Conservation (phyloP, 2,329 filamentous ascomycete species). For the Waltergamsia citrina region DNA sequence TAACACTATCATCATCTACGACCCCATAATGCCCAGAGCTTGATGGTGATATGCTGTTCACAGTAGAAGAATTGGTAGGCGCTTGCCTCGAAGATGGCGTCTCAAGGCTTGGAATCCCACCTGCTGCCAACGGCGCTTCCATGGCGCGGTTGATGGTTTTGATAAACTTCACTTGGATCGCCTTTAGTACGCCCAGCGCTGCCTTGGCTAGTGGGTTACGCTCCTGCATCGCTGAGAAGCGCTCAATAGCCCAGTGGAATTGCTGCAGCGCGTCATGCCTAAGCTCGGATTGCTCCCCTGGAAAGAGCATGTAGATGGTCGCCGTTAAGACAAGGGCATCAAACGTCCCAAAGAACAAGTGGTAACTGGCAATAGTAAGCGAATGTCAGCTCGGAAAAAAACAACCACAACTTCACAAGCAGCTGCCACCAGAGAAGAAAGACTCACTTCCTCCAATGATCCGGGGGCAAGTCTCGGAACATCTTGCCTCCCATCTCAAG, state of each 20-base stretch:
- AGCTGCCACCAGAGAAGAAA: not conserved
- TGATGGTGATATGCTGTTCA: too few relatives aligned
- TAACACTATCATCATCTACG: too few relatives aligned
- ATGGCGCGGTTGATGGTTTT: conserved; percentile 29
- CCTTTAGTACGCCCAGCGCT: conserved; percentile 44
- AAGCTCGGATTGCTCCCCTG: conserved; percentile 40
- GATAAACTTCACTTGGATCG: conserved; percentile 43
- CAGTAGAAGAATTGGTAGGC: too few relatives aligned
- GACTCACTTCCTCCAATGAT: conserved; percentile 35
- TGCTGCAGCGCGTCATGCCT: conserved; percentile 33
- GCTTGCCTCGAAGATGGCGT: not conserved
- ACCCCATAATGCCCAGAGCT: too few relatives aligned
- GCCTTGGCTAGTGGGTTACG: conserved; percentile 44
- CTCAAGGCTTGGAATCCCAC: too few relatives aligned
- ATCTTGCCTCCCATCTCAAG: conserved; percentile 42
- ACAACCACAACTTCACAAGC: too few relatives aligned
- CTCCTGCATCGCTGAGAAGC: conserved; percentile 45
- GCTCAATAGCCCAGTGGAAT: conserved; percentile 49
- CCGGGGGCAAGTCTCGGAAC: conserved; percentile 36
- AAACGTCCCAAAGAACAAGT: conserved; percentile 54
- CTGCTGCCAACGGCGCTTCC: conserved; percentile 7
- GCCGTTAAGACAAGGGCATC: conserved; percentile 54
- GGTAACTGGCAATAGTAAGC: conserved; percentile 27
- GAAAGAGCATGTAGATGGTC: conserved; percentile 52
- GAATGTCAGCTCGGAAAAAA: too few relatives aligned